Base-by-base conservation (phyloP, 257 asterid species). In the Gardenia jasminoides region DNA sequence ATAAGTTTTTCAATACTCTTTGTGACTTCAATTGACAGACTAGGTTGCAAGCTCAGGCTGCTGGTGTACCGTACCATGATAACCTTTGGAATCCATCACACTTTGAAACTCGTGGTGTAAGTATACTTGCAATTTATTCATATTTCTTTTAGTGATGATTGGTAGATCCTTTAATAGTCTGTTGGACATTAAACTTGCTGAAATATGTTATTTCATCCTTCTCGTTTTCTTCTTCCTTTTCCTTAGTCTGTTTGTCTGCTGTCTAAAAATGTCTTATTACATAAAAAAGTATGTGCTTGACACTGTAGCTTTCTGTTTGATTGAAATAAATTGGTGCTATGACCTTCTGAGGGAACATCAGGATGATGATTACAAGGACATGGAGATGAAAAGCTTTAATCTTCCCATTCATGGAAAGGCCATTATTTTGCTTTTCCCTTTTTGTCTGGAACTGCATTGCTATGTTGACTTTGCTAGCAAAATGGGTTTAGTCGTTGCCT, bases 21-120 rank as follows among this genome's bases (percentile, higher is more conserved):
- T n/a, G 2, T 6, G 61, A 62, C 26, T 41, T 72, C 47, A 65
- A 72, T 58, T 72, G 80, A 19, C 88, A 94, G 98, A 92, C 92
- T 48, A 91, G 97, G 88, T 85, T 94, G 86, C 97, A 93, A 87
- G 98, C 98, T 65, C 98, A 93, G 85, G 96, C 97, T 54, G 97
- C 97, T 72, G 90, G 95, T 75, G 91, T 86, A 33, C 90, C 95
- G 48, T 87, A 88, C 77, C 79, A 85, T 76, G 81, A 58, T 58
- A 20, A 78, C 74, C 72, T 89, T 7, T 79, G 86, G 77, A 54
- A 52, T 59, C 36, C 85, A 50, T 81, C 81, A 28, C 80, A 78
- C 79, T 74, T 78, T 56, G 81, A 71, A 67, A 26, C 85, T 17
- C 78, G 62, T 33, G 41, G 84, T 75, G 90, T 87, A 78, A 59